Base-by-base conservation (phyloP, 805 yeast species). In the Barnettozyma vustinii region DNA sequence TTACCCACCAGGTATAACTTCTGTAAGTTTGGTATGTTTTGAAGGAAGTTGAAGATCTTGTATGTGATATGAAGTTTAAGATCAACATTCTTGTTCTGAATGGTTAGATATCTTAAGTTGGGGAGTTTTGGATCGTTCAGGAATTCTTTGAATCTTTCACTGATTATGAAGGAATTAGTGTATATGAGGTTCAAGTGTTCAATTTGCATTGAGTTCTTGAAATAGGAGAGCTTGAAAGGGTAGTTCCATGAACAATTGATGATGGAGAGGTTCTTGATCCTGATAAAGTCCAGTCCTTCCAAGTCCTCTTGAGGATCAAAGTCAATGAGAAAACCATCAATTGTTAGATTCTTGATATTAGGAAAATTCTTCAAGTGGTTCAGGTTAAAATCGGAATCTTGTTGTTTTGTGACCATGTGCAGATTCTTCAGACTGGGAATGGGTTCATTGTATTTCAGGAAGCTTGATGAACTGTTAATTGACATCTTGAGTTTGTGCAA, bases 181-280 rank as follows among this genome's bases (percentile, higher is more conserved):
- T 67, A 68, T 0, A 49, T 52, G 20, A 68, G 52, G 12, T 52
- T 53, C 21, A 67, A 48, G n/a, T 50, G 48, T 18, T 53, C 56
- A 42, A 66, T 56, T 19, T 53, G 47, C 37, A 47, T 53, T 16
- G 53, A 50, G 20, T 53, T 53, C 6, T 65, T 66, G 46, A 65
- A 65, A 30, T 55, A 56, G 23, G 59, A 60, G 40, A 77, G 57
- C 18, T 70, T 66, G 55, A 79, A 79, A 1, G 84, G 84, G 52
- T 76, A 79, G 50, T 75, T 76, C 83, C 84, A 79, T 1, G 74
- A 71, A 59, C 84, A 79, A 52, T 78, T 68, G 13, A 58, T 53
- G 5, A 79, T 54, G 4, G 58, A 52, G 23, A 77, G 53, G 2
- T 53, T 54, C 5, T 55, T 54, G 26, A 72, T 56, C 1, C 52